Evolutionary conservation across 1,284 basidiomycete genomes (phyloP), one percentile per base, ranked within the genome.

Genomic region (Cutaneotrichosporon cyanovorans): DNA sequence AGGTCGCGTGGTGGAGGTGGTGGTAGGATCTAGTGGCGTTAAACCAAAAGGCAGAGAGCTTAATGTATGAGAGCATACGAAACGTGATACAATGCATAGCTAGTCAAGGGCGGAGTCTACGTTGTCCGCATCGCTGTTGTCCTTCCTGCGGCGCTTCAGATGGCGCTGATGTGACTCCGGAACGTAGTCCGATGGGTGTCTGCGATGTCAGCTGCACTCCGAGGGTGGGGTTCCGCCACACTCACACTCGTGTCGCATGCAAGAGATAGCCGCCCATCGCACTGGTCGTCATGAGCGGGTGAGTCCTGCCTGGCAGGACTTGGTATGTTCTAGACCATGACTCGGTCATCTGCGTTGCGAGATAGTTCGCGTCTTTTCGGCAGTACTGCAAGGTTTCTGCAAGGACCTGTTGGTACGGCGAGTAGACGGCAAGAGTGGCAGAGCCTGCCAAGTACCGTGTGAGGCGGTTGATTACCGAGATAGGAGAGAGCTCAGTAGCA

Each of bases 221-320:
- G 30, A 37, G 31, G 45, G 28, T 40, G 18, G 30, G 18, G 7
- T 21, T 14, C n/a, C 37, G 32, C 10, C 16, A 5, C 5, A 75
- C 83, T 47, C 74, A 89, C 85, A 97, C 82, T 78, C 85, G 85
- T 33, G 83, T 83, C 7, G 84, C 80, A 64, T 87, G 83, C 39
- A 97, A 75, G 22, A 98, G 73, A 71, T 83, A 96, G 0, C 95
- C 93, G 5, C 87, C 91, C 3, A 85, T 84, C 2, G 87, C 88
- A 15, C 87, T 85, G 40, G 84, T 88, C 49, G 78, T 84, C 95
- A 99, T 98, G 58, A 81, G 82, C 1, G 95, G 95, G 73, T 99
- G 95, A 35, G 89, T 95, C 28, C 95, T 79, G 14, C 93, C 93
- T 20, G 93, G 93, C 16, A 99, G 76, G 10, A 92, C 85, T 68